Conservation (phyloP, 192 early-diverging fungal species). For the Chytriomyces hyalinus region DNA sequence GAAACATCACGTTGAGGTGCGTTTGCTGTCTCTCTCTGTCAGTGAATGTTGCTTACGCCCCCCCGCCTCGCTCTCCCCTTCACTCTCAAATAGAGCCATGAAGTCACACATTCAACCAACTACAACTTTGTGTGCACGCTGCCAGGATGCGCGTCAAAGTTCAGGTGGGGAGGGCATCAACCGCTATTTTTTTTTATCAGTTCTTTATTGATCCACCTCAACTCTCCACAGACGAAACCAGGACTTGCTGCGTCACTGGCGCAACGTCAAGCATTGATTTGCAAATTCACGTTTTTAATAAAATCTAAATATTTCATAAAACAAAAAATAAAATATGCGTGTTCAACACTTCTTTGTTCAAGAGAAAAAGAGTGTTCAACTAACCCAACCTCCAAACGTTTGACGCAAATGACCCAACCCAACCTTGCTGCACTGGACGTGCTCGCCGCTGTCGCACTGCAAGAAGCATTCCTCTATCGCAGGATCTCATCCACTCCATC, state of each 20-base stretch:
- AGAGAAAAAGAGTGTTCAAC: no score
- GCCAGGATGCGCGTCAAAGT: background rate
- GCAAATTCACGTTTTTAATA: no score
- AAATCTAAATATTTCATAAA: background rate
- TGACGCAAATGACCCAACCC: no score
- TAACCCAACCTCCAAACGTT: no score
- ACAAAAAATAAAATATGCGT: background rate
- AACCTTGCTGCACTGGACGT: no score
- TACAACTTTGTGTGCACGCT: constrained; percentile 6
- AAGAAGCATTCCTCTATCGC: no score
- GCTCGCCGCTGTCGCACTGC: no score
- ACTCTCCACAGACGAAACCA: background rate
- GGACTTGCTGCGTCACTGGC: constrained; percentile 4
- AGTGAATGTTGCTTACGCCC: background rate
- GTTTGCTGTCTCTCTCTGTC: background rate
- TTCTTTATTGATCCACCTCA: no score
- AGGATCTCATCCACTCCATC: no score
- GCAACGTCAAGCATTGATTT: background rate
- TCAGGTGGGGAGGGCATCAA: background rate
- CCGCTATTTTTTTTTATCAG: no score
- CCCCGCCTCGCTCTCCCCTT: no score
- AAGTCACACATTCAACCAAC: background rate
- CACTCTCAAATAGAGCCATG: background rate
- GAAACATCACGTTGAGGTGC: constrained; percentile 1
- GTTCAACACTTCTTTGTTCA: background rate